Evolutionary conservation across 2,329 filamentous ascomycete species (phyloP), one percentile per base, ranked within the genome.

Genomic region (Penicillium sp.): DNA sequence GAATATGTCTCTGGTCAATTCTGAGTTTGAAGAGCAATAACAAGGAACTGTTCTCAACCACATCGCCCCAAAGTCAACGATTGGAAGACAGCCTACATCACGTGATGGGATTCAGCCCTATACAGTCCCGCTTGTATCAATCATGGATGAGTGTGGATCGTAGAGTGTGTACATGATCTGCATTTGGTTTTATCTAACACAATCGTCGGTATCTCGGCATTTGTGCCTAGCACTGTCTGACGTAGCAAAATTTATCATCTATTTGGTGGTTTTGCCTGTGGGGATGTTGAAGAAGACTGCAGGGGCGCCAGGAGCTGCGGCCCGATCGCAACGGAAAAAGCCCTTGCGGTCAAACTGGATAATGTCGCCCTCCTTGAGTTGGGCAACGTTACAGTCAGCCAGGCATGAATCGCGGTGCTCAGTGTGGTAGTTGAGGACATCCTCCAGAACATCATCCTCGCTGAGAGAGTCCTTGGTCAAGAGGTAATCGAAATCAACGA

Each of bases 261-360:
- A 70, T 67, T 70, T 71, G 15, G 59, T 71, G 13, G 59, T 47
- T 74, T 84, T 86, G 26, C 85, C 85, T 8, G 85, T 88, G 4
- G 86, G 86, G 62, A 89, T 87, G 70, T 84, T 82, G 75, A 88
- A 88, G 52, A 87, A 78, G 18, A 88, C 79, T 28, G 82, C 82
- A 26, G 81, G 75, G 70, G 84, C 76, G 1, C 82, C 84, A 66
- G 83, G 79, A 57, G 74, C 71, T 54, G 81, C 82, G 12, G 83
- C 74, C 59, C 76, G 78, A 74, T 97, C 93, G 24, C 95, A 86
- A 47, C 93, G 82, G 79, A 89, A 97, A 76, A 90, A 97, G 1
- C 92, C 93, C 74, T 93, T 90, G 56, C 93, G 83, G 79, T 97
- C 93, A 42, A 97, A 88, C 78, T 97, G 94, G 63, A 97, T 90